phyloP scores from a whole-genome alignment of 306 rosid genomes.

The Vicia villosa region DNA sequence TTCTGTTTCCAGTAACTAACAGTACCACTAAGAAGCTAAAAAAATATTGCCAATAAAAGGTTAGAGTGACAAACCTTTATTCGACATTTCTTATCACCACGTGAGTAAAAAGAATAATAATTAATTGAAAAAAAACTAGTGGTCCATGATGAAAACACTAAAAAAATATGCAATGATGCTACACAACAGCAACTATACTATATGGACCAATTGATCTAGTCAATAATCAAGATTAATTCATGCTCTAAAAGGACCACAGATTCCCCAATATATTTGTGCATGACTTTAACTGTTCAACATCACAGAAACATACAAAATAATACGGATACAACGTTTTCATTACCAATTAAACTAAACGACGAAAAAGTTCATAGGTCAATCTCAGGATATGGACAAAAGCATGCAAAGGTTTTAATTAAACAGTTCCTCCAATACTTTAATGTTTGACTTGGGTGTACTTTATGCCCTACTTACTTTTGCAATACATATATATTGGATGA shows the following conservation, averaged over 20 bases:
- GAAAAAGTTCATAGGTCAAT: conserved; percentile 54
- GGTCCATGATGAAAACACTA: conserved; percentile 29
- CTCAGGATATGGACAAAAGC: conserved; percentile 34
- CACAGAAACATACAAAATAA: background rate
- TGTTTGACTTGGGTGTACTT: conserved; percentile 53
- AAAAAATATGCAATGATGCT: conserved; percentile 36
- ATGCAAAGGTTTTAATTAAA: conserved; percentile 20
- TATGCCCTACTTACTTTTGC: conserved; percentile 46
- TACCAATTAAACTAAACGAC: conserved; percentile 30
- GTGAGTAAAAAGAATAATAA: conserved; percentile 35
- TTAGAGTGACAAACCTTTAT: no score
- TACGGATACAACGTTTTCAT: conserved; percentile 11
- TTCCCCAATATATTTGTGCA: conserved; percentile 34
- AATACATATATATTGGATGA: no score
- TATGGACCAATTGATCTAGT: conserved; percentile 37
- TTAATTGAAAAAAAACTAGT: conserved; percentile 1
- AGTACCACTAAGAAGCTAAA: no score
- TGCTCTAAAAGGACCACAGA: conserved; percentile 38
- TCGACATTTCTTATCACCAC: conserved; percentile 30
- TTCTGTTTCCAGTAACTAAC: no score
- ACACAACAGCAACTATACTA: conserved; percentile 26
- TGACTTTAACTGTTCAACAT: conserved; percentile 33
- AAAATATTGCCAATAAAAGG: no score
- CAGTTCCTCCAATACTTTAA: conserved; percentile 44
- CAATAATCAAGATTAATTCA: conserved; percentile 24